Base-by-base conservation (phyloP, 2,329 filamentous ascomycete species). In the Fonsecaea pedrosoi region DNA sequence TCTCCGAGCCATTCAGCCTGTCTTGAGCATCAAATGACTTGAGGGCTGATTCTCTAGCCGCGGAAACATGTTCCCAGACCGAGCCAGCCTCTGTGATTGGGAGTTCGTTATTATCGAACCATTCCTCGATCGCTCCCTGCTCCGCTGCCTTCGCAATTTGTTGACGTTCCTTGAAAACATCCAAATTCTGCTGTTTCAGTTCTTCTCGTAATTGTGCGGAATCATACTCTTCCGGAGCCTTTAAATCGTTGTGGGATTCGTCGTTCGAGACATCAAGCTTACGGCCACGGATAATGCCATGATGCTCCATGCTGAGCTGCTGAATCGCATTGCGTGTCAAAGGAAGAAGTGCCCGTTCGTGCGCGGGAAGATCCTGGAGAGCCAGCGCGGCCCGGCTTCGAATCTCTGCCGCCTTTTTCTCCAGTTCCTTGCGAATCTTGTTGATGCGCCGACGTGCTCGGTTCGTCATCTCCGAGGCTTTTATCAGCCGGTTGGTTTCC, bases 311-410 rank as follows among this genome's bases (percentile, higher is more conserved):
- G 12, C 69, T 68, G 42, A 70, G 64, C 30, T 69, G 65, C 38
- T 64, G 56, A 40, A 69, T 60, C 35, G 66, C 59, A 8, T 61
- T 54, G 32, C 63, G 54, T 5, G 63, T 53, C 7, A 69, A 60
- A 50, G 62, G 60, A 42, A 69, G 54, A 21, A 40, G 54, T 15
- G 60, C 60, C n/a, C 64, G 65, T 30, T 71, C 60, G 13, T 62
- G 58, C 6, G 53, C 34, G 18, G 57, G 53, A 13, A 62, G 54
- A 18, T 65, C 60, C 9, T 67, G 32, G 30, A 79, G 25, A 75
- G 66, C 59, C 76, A 77, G 15, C 73, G 78, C 65, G 72, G 73
- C 70, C 74, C 74, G 48, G 50, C 63, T 60, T 59, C 66, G 66
- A 38, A 72, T 69, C 54, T 70, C 68, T n/a, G 70, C 64, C 25